Evolutionary conservation across 1,139 yeast genomes (phyloP).

Genomic region (Blastobotrys serpentis): DNA sequence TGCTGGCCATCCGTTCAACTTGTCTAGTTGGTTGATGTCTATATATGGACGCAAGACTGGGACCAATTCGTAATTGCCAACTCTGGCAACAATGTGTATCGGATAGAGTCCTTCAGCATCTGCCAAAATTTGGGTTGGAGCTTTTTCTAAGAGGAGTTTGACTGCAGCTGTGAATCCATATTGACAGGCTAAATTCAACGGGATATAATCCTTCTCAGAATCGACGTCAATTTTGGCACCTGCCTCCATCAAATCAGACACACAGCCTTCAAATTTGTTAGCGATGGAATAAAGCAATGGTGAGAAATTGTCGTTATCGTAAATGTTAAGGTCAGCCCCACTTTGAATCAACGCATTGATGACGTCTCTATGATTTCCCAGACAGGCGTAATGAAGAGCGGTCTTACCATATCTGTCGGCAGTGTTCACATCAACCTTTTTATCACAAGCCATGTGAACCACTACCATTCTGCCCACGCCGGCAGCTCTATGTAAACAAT

Average conservation of each 20-base stretch:
- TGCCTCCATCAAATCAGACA: conserved; percentile 46
- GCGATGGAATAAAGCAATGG: conserved; percentile 80
- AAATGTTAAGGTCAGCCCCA: conserved; percentile 39
- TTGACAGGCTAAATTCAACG: conserved; percentile 87
- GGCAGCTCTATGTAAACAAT: conserved; percentile 51
- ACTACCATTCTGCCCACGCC: conserved; percentile 38
- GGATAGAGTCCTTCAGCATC: conserved; percentile 72
- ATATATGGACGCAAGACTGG: conserved; percentile 67
- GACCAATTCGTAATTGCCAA: conserved; percentile 71
- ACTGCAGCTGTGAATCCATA: conserved; percentile 75
- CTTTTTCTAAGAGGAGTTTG: conserved; percentile 51
- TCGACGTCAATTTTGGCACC: conserved; percentile 44
- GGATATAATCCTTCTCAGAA: conserved; percentile 56
- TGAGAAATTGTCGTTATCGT: conserved; percentile 49
- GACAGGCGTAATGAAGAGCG: conserved; percentile 84
- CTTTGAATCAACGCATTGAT: conserved; percentile 36
- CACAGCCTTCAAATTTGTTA: conserved; percentile 59
- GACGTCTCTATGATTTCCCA: conserved; percentile 38
- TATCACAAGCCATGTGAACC: conserved; percentile 39
- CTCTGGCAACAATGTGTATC: conserved; percentile 81
- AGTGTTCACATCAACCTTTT: conserved; percentile 41
- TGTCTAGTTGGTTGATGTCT: conserved; percentile 74
- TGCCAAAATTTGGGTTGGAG: conserved; percentile 41
- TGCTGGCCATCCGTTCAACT: conserved; percentile 91
- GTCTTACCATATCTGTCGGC: conserved; percentile 73